Evolutionary conservation across 495 filamentous ascomycete species (phyloP).

Genomic region (Tetracladium setigerum): DNA sequence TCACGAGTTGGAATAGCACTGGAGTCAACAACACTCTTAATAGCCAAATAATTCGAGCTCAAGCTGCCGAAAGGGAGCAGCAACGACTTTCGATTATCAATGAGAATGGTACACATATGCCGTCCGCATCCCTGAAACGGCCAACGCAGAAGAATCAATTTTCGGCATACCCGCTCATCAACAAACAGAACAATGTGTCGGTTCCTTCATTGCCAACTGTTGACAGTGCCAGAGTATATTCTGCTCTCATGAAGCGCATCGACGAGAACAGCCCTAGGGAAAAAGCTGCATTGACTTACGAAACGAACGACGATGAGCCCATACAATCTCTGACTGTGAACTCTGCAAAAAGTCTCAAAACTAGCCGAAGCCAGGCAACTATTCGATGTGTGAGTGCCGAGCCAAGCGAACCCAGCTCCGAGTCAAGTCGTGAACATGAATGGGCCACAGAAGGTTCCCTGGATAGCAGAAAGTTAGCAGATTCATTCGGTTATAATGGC

Average conservation of each 20-base stretch:
- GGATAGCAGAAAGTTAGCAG: conserved; percentile 9
- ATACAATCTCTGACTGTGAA: conserved; percentile 26
- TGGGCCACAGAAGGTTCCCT: conserved; percentile 15
- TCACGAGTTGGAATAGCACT: conserved; percentile 72
- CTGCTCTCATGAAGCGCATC: conserved; percentile 64
- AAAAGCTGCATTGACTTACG: conserved; percentile 19
- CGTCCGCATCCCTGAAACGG: conserved; percentile 32
- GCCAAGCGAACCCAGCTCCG: background rate
- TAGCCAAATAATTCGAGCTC: conserved; percentile 24
- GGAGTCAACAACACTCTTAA: conserved; percentile 36
- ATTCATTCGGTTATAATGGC: conserved; percentile 15
- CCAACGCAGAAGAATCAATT: conserved; percentile 8
- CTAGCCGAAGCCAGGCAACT: conserved; percentile 18
- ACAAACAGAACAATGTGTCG: conserved; percentile 6
- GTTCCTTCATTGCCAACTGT: conserved; percentile 28
- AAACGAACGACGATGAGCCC: conserved; percentile 27
- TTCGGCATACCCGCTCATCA: conserved; percentile 14
- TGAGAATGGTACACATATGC: conserved; percentile 47
- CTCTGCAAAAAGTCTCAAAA: conserved; percentile 14
- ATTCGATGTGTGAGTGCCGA: conserved; percentile 28
- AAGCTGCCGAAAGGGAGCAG: conserved; percentile 36
- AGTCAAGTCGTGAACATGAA: conserved; percentile 11
- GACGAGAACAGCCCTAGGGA: conserved; percentile 29
- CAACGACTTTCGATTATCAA: conserved; percentile 60
- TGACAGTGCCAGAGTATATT: conserved; percentile 62